Base-by-base conservation (phyloP, 768 basidiomycete genomes). In the Hygrophoropsis aurantiaca region DNA sequence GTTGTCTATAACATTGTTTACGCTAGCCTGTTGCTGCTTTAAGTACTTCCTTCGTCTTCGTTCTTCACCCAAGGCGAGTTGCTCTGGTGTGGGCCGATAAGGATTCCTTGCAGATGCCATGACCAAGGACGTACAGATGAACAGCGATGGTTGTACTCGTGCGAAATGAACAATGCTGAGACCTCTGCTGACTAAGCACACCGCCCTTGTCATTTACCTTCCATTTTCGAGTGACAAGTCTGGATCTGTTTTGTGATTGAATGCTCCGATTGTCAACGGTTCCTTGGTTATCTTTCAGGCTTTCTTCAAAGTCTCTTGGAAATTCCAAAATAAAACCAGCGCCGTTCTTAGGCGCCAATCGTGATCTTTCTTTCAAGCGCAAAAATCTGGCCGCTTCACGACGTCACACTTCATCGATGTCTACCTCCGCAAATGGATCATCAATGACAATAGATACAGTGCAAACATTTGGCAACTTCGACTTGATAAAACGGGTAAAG, bases 401-500 rank as follows among this genome's bases (percentile, higher is more conserved):
- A 30, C 50, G 40, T 33, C 30, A 34, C 6, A 30, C 60, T 15
- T 47, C 66, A 50, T 53, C 65, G 54, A 69, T 69, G 67, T 44
- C 67, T 11, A 46, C 58, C 8, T 48, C 47, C 23, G 52, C 51
- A 25, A 60, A 63, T 42, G 58, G 47, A 27, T 36, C 54, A 3
- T 16, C 41, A 38, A 66, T 45, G 18, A 23, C 52, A n/a, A 52
- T 54, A 8, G 44, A 42, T 24, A 15, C 44, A 15, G 47, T 40
- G 33, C 47, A 78, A 54, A 64, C 69, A 18, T 82, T 78, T 57
- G 90, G 86, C 40, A 88, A 93, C 62, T 95, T 91, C 60, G 90
- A 95, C 68, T 78, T 93, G 32, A 68, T 94, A 47, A 85, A 84
- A 60, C 76, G 79, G 16, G 70, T 92, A 59, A 82, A 86, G 57